Conservation (phyloP, 176 grass and related monocot genomes). For the Cenchrus americanus region DNA sequence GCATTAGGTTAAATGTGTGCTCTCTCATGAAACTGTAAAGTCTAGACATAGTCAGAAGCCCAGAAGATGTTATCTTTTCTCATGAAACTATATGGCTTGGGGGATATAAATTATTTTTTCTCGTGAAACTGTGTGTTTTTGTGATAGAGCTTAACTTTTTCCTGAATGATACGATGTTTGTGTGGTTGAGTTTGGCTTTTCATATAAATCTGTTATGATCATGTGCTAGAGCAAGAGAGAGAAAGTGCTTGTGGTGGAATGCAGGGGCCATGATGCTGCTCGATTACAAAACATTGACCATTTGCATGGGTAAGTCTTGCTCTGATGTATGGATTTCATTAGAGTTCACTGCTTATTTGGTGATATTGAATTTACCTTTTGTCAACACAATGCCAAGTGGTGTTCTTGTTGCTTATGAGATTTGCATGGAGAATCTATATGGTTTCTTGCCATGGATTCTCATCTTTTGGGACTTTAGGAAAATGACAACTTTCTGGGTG, state of each 20-base stretch:
- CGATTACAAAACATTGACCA: constrained; percentile 79
- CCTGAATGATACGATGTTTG: not conserved
- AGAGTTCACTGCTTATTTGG: constrained; percentile 7
- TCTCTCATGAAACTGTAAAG: not conserved
- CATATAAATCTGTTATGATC: constrained; percentile 18
- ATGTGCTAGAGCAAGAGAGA: constrained; percentile 77
- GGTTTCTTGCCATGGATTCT: not conserved
- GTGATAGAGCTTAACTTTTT: not conserved
- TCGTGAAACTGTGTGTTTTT: not conserved
- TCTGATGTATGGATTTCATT: constrained; percentile 29
- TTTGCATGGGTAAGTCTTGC: constrained; percentile 54
- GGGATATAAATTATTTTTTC: not conserved
- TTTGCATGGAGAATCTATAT: not conserved
- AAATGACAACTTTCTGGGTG: not conserved
- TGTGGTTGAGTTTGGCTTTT: not conserved
- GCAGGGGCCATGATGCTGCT: constrained; percentile 97
- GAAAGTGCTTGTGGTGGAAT: constrained; percentile 81
- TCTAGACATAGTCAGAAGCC: not conserved
- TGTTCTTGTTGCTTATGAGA: constrained; percentile 1
- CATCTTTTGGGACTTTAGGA: not conserved
- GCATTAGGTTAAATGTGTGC: not conserved
- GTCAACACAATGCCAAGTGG: not conserved
- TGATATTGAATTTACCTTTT: constrained; percentile 5
- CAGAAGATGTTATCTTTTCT: not conserved
- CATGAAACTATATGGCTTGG: not conserved